Evolutionary conservation across 73 alveolate genomes (phyloP).

Genomic region (Symbiodinium pilosum): DNA sequence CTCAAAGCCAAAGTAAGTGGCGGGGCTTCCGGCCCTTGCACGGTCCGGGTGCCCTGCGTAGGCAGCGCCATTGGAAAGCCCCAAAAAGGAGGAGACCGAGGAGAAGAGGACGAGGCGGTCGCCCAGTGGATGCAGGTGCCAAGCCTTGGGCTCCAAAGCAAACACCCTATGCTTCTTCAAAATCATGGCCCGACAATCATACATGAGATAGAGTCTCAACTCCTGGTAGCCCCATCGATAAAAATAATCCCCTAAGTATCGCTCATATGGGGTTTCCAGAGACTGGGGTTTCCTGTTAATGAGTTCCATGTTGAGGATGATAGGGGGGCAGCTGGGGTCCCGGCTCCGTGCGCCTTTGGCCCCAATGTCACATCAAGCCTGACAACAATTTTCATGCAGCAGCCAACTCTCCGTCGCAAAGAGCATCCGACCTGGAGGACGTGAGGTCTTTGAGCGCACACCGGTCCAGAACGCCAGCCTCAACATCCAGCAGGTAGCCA

Average conservation of each 20-base stretch:
- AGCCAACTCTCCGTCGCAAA: neutral
- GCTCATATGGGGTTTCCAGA: too few relatives aligned
- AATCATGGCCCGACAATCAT: neutral
- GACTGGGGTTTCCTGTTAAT: neutral
- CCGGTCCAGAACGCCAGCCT: constrained; percentile 91
- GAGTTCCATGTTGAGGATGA: too few relatives aligned
- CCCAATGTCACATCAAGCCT: constrained; percentile 57
- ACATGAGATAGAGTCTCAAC: neutral
- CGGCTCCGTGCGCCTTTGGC: constrained; percentile 62
- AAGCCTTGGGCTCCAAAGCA: constrained; percentile 30
- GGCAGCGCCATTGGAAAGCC: constrained; percentile 74
- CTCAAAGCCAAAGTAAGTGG: neutral
- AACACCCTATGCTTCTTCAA: too few relatives aligned
- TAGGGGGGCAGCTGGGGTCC: neutral
- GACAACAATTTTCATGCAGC: too few relatives aligned
- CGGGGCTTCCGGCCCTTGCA: neutral
- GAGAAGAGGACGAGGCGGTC: constrained; percentile 43
- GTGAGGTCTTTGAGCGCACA: constrained; percentile 65
- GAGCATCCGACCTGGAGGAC: neutral
- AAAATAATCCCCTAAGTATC: neutral
- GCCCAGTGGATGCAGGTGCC: constrained; percentile 49
- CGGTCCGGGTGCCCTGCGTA: neutral
- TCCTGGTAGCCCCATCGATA: neutral
- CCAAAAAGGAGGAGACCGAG: constrained; percentile 70
- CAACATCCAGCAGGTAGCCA: too few relatives aligned